These are phyloP conservation scores for Chimonanthus praecox DNA, from an alignment of 164 flowering plant genomes.

Conservation along the genomic window DNA sequence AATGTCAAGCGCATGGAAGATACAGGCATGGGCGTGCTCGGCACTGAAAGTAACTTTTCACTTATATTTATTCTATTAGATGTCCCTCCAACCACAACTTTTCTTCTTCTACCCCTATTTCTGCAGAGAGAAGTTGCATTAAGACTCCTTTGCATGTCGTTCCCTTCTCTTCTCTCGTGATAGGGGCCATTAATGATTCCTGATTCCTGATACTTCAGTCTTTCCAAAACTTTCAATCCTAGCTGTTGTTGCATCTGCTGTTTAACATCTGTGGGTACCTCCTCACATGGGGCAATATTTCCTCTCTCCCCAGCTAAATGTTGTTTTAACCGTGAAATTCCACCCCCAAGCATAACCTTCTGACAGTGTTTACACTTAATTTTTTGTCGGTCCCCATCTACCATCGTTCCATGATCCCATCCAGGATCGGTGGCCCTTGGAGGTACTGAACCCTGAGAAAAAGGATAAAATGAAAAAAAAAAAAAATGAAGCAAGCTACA, in stretches of 20 bases:
- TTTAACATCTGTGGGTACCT: constrained; percentile 39
- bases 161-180: constrained; percentile 19
- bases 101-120: constrained; percentile 18
- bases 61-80: constrained; percentile 23
- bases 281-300: constrained; percentile 38
- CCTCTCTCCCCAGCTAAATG: constrained; percentile 49
- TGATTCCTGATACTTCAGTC: constrained; percentile 27
- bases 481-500: neutral
- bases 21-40: constrained; percentile 24
- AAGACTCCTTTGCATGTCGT: constrained; percentile 1
- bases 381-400: constrained; percentile 39
- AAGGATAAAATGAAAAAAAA: neutral
- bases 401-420: constrained; percentile 47
- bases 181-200: constrained; percentile 15
- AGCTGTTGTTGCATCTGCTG: constrained; percentile 35
- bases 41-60: constrained; percentile 11
- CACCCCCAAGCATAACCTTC: constrained; percentile 42
- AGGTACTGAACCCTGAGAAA: constrained; percentile 33
- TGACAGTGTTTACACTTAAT: constrained; percentile 38
- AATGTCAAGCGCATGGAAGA: constrained; percentile 16
- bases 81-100: constrained; percentile 19
- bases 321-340: constrained; percentile 42
- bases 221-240: constrained; percentile 32
- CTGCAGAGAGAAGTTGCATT: constrained; percentile 6
- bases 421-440: constrained; percentile 46